Evolutionary conservation across 2,329 filamentous ascomycete species (phyloP), one percentile per base, ranked within the genome.

Genomic region (Phialophora macrospora): DNA sequence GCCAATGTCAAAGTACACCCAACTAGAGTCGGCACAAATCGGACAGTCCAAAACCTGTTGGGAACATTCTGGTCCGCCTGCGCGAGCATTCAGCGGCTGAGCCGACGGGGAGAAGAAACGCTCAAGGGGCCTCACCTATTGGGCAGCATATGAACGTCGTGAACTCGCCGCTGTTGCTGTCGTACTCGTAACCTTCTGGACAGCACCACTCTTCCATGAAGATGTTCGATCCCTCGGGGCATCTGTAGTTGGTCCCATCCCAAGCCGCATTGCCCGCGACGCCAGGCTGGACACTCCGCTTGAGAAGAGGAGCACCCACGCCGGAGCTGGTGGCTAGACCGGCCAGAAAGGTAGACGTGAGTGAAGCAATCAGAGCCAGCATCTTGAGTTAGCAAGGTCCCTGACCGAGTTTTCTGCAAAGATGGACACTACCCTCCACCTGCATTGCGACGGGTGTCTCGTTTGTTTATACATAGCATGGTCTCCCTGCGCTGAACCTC

Each of bases 61-160:
- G 7, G 38, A 49, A 32, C 57, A 60, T 20, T 60, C 57, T 32
- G 48, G 48, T 2, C 20, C 52, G 4, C 52, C 52, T 55, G 17
- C 17, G 48, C 22, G 48, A 1, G 1, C 20, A 51, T 51, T 51
- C 48, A 51, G 48, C 48, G 14, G 48, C 20, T 51, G 48, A 22
- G 12, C 48, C 24, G 22, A 14, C 24, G 11, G 3, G 22, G 26
- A 24, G 48, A 26, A 17, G 48, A 51, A 24, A 20, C 7, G 20
- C n/a, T n/a, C 38, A 44, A 44, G n/a, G 17, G n/a, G 17, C 7
- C 41, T 30, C 26, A 32, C 57, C 57, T 9, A 30, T 51, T 12
- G 57, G 57, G 32, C 57, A 60, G 32, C 57, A 60, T 11, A 60
- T 48, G 26, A 11, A 60, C 24, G 38, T 28, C 14, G 57, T 60